phyloP scores from a whole-genome alignment of 768 basidiomycete species.

The Dentipellis sp. region DNA sequence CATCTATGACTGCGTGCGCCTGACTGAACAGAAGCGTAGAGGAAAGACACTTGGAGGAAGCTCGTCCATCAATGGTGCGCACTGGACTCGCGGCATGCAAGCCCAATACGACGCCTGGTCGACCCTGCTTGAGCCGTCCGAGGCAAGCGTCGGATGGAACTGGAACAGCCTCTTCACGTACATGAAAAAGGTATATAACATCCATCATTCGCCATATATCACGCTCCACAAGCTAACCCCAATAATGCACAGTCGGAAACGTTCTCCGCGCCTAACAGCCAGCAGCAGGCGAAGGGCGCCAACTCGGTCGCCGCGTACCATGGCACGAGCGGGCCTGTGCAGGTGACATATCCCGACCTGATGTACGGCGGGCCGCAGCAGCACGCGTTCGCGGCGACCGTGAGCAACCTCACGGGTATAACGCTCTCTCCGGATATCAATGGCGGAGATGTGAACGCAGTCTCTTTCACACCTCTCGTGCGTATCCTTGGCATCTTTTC shows the following conservation, averaged over 20 bases:
- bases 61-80: slow-evolving; percentile 39
- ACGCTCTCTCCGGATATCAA: neutral
- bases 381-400: slow-evolving; percentile 33
- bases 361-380: slow-evolving; percentile 55
- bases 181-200: neutral
- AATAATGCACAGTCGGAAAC: neutral
- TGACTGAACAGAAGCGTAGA: slow-evolving; percentile 5
- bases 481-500: neutral
- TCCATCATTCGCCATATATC: neutral
- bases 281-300: neutral
- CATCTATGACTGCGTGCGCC: neutral
- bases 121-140: slow-evolving; percentile 21
- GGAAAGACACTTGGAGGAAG: slow-evolving; percentile 33
- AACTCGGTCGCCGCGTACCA: slow-evolving; percentile 34
- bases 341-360: slow-evolving; percentile 40
- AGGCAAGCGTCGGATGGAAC: slow-evolving; percentile 20
- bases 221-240: neutral
- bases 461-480: neutral
- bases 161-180: neutral
- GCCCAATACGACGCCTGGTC: slow-evolving; percentile 38
- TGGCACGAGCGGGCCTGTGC: slow-evolving; percentile 43
- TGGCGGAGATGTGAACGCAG: neutral
- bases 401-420: neutral
- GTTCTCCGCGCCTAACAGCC: neutral
- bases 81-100: slow-evolving; percentile 34